Percentiles rank a stretch among this genome's conserved stretches.
These are phyloP conservation scores for Corymbia calophylla DNA, from an alignment of 441 rosid genomes.

Conservation along the genomic window DNA sequence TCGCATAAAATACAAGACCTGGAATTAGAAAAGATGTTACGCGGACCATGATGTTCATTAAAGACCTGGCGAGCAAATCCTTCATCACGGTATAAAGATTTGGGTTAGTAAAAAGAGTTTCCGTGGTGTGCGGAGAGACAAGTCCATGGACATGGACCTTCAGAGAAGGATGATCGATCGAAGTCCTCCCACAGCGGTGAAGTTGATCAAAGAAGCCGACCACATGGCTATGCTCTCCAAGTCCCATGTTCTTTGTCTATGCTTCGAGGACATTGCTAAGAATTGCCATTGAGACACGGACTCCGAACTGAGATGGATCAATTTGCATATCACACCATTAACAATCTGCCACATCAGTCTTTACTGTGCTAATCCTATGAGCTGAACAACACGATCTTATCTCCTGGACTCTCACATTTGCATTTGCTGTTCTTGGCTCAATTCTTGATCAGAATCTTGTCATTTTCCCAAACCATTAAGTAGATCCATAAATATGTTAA, in stretches of 20 bases:
- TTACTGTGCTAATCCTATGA: background rate
- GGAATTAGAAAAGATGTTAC: conserved; percentile 14
- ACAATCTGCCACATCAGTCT: no score
- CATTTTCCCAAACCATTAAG: background rate
- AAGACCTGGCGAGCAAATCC: background rate
- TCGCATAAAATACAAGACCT: conserved; percentile 16
- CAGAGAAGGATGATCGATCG: conserved; percentile 14
- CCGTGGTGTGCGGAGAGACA: conserved; percentile 11
- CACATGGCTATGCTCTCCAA: conserved; percentile 30
- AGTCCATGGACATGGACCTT: conserved; percentile 9
- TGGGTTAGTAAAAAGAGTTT: conserved; percentile 15
- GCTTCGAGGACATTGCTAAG: conserved; percentile 3
- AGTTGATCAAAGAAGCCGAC: conserved; percentile 2
- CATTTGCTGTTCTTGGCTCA: background rate
- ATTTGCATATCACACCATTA: background rate
- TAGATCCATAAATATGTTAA: background rate
- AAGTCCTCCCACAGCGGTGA: conserved; percentile 6
- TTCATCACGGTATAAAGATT: conserved; percentile 11
- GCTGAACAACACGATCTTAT: background rate
- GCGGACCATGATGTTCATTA: conserved; percentile 15
- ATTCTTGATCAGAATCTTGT: background rate
- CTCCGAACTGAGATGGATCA: background rate
- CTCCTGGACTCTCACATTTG: background rate
- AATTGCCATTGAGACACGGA: background rate
- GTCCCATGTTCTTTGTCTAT: background rate